Percentiles rank a stretch among this genome's conserved stretches.
phyloP scores from a whole-genome alignment of 1,284 basidiomycete species.

The Neolentinus lepideus region DNA sequence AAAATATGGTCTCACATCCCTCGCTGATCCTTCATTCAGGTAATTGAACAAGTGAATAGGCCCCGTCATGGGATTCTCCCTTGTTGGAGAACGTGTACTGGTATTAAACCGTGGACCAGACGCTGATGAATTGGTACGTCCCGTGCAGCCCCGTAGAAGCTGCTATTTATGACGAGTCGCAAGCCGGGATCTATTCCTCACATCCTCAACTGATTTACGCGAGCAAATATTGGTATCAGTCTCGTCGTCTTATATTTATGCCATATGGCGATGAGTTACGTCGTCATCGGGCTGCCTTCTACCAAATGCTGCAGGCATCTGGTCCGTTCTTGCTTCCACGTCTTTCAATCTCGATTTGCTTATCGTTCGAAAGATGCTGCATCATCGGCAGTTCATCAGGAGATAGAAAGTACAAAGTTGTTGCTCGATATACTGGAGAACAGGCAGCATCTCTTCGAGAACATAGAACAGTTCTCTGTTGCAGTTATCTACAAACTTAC shows the following conservation, averaged over 20 bases:
- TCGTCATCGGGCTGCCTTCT: background rate
- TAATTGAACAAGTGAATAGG: too few relatives aligned
- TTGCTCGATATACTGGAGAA: constrained; percentile 1
- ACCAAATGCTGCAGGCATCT: constrained; percentile 9
- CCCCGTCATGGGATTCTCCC: too few relatives aligned
- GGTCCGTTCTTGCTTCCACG: background rate
- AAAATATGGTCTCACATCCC: too few relatives aligned
- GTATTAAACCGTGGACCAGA: too few relatives aligned
- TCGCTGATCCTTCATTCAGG: too few relatives aligned
- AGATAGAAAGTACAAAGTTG: constrained; percentile 3
- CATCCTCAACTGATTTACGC: constrained; percentile 9
- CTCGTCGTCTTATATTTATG: constrained; percentile 8
- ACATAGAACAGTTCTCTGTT: constrained; percentile 6
- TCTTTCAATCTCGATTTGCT: background rate
- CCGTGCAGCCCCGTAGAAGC: constrained; percentile 2
- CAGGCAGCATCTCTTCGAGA: constrained; percentile 2
- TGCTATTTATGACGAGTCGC: too few relatives aligned
- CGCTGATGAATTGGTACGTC: too few relatives aligned
- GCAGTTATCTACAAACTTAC: constrained; percentile 2
- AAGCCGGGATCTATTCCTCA: constrained; percentile 9
- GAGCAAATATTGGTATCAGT: constrained; percentile 8
- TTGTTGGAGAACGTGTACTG: too few relatives aligned
- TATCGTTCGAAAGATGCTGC: constrained; percentile 4
- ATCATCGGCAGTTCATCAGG: constrained; percentile 7
- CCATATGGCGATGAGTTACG: constrained; percentile 4